These are phyloP conservation scores for Neolentinus lepideus DNA, from an alignment of 1,284 basidiomycete species.

Conservation along the genomic window DNA sequence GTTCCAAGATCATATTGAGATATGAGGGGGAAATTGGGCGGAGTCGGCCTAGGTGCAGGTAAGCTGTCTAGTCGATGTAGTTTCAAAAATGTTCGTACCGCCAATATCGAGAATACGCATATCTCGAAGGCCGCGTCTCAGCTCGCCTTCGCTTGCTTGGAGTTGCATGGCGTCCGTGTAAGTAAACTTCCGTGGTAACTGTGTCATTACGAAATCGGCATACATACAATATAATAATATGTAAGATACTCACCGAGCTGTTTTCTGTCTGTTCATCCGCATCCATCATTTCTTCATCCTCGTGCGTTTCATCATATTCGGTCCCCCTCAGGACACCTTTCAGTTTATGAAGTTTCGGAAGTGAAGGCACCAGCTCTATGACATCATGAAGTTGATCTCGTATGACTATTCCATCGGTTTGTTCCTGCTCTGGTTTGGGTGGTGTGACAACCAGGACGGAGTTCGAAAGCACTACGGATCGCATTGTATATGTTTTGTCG, in stretches of 20 bases:
- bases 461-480: slow-evolving; percentile 83
- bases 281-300: slow-evolving; percentile 31
- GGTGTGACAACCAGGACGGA: slow-evolving; percentile 67
- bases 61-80: too few species aligned
- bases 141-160: slow-evolving; percentile 74
- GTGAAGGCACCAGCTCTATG: slow-evolving; percentile 65
- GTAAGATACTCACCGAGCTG: slow-evolving; percentile 9
- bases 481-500: slow-evolving; percentile 71
- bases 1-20: slow-evolving; percentile 64
- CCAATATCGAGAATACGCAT: slow-evolving; percentile 66
- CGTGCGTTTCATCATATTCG: slow-evolving; percentile 55
- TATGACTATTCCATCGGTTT: slow-evolving; percentile 41
- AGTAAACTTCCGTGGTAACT: slow-evolving; percentile 29
- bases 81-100: slow-evolving; percentile 37
- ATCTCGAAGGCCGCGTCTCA: slow-evolving; percentile 56
- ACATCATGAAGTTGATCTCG: slow-evolving; percentile 71
- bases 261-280: slow-evolving; percentile 24
- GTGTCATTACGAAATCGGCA: slow-evolving; percentile 16
- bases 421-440: slow-evolving; percentile 29
- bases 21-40: slow-evolving; percentile 62
- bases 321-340: slow-evolving; percentile 50
- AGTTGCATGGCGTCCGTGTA: slow-evolving; percentile 60
- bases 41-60: slow-evolving; percentile 48
- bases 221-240: background rate
- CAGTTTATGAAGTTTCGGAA: slow-evolving; percentile 72